Base-by-base conservation (phyloP, 2,329 filamentous ascomycete genomes). In the Fusarium armeniacum region DNA sequence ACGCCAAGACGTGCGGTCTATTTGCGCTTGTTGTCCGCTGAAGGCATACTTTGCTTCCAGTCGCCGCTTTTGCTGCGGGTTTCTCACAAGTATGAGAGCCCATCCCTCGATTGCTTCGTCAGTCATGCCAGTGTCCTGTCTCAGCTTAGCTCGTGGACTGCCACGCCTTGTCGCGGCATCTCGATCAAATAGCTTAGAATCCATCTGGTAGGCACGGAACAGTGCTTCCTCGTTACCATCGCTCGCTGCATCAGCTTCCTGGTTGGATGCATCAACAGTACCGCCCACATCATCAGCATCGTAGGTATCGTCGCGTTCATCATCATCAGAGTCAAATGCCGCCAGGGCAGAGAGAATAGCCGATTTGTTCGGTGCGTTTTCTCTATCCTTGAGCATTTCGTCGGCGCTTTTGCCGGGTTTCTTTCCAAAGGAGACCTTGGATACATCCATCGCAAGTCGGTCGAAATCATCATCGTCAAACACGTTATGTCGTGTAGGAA, bases 221-320 rank as follows among this genome's bases (percentile, higher is more conserved):
- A 99, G 83, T 0, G 82, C 81, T 72, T 93, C 89, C 68, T 98
- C 94, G 67, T 87, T 87, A 55, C 81, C 82, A 33, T 88, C 85
- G 38, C 78, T 81, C 8, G 72, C 74, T 16, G 80, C 83, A 59
- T 86, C 83, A 1, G 80, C 80, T 61, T 87, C 84, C 53, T 88
- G 87, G 36, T 86, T 84, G n/a, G 88, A 84, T 8, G 87, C 83
- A 20, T 97, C 94, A 5, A 98, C 90, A 0, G 92, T 93, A 24
- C 95, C 94, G 36, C 96, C 96, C 3, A 98, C 93, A 76, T 98
- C 96, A 51, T 90, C 93, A 3, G 91, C 89, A 74, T 99, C 96
- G 77, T 99, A 99, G 0, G 95, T 98, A 78, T 99, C 96, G 78
- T 99, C 96, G 36, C 94, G 89, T 81, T 99, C 96, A 78, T 99